These are phyloP conservation scores for Aspergillus nidulans DNA, from an alignment of 495 filamentous ascomycete genomes.

Conservation along the genomic window DNA sequence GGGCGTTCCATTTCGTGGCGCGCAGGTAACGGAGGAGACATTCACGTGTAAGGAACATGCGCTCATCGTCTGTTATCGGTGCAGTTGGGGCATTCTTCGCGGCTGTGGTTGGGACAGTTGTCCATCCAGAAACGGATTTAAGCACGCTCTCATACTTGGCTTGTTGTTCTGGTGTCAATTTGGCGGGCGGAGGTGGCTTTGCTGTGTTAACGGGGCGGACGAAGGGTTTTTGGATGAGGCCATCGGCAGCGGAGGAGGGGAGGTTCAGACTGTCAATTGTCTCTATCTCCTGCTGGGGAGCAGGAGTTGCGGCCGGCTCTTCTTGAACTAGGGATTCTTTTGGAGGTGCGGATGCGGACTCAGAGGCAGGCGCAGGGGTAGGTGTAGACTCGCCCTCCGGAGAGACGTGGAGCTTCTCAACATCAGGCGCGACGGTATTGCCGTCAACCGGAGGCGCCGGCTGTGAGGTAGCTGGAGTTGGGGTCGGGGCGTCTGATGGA, in stretches of 20 bases:
- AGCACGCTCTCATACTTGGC: slow-evolving; percentile 76
- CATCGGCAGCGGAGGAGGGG: slow-evolving; percentile 41
- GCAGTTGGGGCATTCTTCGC: slow-evolving; percentile 54
- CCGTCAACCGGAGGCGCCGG: background rate
- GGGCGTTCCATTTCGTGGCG: slow-evolving; percentile 82
- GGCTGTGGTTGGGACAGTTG: slow-evolving; percentile 58
- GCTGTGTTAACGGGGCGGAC: slow-evolving; percentile 51
- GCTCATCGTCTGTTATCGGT: slow-evolving; percentile 73
- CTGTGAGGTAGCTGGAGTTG: background rate
- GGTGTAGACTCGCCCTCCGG: slow-evolving; percentile 7
- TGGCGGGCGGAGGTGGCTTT: slow-evolving; percentile 46
- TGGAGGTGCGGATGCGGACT: slow-evolving; percentile 8
- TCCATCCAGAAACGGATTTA: slow-evolving; percentile 62
- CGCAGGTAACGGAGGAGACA: slow-evolving; percentile 90
- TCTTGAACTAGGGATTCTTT: slow-evolving; percentile 2
- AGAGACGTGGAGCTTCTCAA: slow-evolving; percentile 1
- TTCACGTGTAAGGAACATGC: slow-evolving; percentile 84
- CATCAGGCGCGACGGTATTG: background rate
- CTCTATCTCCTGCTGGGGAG: slow-evolving; percentile 7
- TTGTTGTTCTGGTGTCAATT: slow-evolving; percentile 72
- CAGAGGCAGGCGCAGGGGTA: background rate
- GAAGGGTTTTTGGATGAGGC: slow-evolving; percentile 67
- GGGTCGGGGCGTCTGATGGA: background rate
- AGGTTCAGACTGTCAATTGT: slow-evolving; percentile 37
- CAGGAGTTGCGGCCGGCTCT: slow-evolving; percentile 8